Base-by-base conservation (phyloP, 768 basidiomycete genomes). In the Tulasnella sp. region DNA sequence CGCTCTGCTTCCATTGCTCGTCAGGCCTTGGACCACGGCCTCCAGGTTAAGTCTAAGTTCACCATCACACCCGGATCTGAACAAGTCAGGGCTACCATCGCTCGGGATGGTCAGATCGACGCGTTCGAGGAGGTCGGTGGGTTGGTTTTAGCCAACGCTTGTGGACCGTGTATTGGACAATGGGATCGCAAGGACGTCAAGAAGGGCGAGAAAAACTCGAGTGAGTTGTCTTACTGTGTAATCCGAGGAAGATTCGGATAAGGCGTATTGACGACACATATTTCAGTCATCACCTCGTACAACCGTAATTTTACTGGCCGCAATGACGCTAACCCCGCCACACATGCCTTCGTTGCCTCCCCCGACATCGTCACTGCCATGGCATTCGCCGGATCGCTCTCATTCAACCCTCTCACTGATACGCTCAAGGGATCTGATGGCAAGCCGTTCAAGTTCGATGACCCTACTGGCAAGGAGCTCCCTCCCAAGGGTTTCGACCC, bases 251-350 rank as follows among this genome's bases (percentile, higher is more conserved):
- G 17, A 34, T 15, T 21, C 13, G 13, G 11, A 13, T 24, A 11
- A 11, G 23, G 11, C 13, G 15, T 32, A 2, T 15, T n/a, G 15
- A n/a, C n/a, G n/a, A n/a, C 23, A 15, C 21, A 32, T 41, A 15
- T 42, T 49, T 8, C 49, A 91, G 88, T 98, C 78, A 90, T 99
- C 74, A 95, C 95, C 54, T 97, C 94, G 19, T 99, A 99, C 82
- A 99, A 99, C 84, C 94, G 96, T 72, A 99, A 99, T 85, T 99
- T 99, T 78, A 98, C 96, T 66, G 96, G 95, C 60, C 92, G 96
- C 70, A 99, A 99, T 73, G 96, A 98, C 68, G 94, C 96, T 67
- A 98, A 99, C 82, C 93, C 95, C 21, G 93, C 93, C 63, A 99
- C 96, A 30, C 96, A 98, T 74, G 89, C 91, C 51, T 95, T 94